Base-by-base conservation (phyloP, 768 basidiomycete genomes). In the Antrodiella citrinella region DNA sequence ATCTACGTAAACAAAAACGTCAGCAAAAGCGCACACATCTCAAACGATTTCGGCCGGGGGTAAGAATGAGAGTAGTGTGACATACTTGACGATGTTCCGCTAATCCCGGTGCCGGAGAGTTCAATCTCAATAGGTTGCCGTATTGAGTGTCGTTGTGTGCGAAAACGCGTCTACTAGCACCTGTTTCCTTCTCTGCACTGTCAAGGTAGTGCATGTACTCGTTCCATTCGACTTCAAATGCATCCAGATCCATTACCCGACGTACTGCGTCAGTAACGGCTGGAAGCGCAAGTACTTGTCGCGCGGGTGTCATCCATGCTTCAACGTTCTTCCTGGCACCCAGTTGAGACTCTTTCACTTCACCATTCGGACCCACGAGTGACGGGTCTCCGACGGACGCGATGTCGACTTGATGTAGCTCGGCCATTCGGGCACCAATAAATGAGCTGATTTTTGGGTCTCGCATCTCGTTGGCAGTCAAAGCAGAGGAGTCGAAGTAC, bases 121-220 rank as follows among this genome's bases (percentile, higher is more conserved):
- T 82, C 59, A 96, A 72, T 59, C 80, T 73, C 51, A 98, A 71
- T 19, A 98, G 67, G 67, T 99, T 99, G 44, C 94, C 95, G 62
- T 91, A 94, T 68, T 98, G 96, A 5, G 92, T 76, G 65, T 98
- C 96, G 64, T 97, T 99, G 69, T 99, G 95, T 52, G 86, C 78
- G 59, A 90, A 87, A 9, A 91, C 85, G 42, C 86, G 73, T 54
- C 71, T 72, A 54, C 84, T 84, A 39, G 77, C 74, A 46, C 80
- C 77, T 47, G 79, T 67, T 15, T 68, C 68, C 52, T 75, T 72
- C 60, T 91, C 84, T 53, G 73, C 73, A 21, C 67, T 70, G 56
- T 78, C 70, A 20, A 91, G 62, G 88, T 88, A 94, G 45, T 65
- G 65, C 61, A 81, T 62, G 67, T 92, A 96, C 25, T 67, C 71